Evolutionary conservation across 1,284 basidiomycete genomes (phyloP), one percentile per base, ranked within the genome.

Genomic region (Rhodotorula sp.): DNA sequence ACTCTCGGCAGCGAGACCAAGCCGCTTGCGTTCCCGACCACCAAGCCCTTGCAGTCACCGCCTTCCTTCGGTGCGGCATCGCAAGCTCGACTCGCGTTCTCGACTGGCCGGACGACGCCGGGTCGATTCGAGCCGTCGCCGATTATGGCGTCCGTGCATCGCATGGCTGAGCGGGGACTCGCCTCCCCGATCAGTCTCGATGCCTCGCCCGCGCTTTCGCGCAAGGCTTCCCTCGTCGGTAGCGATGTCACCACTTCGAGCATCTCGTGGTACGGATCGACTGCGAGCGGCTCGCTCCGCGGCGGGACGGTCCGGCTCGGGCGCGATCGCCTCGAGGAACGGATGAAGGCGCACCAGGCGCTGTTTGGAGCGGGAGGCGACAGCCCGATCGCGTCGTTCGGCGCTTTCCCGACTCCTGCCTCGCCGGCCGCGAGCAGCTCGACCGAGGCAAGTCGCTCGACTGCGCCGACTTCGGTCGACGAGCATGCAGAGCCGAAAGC

Each of bases 241-340:
- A 68, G 62, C 63, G 74, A 76, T 21, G 67, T 71, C 34, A 59
- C 56, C 29, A 52, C 56, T 31, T 64, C 64, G 54, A 62, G 63
- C 52, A 65, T 67, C 46, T 73, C 72, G 23, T 74, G 67, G 67
- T 74, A 71, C 65, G 72, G 69, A 14, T 71, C 69, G 43, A 58
- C 64, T 16, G 62, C 58, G 39, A 67, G 59, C 46, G 67, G 69
- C 14, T 62, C 58, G 20, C 60, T 70, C 3, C 59, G 72, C 21
- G 72, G 65, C 14, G 71, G 68, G 3, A 67, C 64, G 20, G 47
- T 73, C 34, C 57, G 69, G 26, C 60, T 68, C 12, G 62, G 56
- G 8, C 58, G 72, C 14, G 69, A 66, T 47, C 59, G 73, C 8
- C 60, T 76, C 31, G 72, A 73, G 21, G 68, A 72, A 64, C 58